Conservation (phyloP, 306 rosid species). For the Quercus parvula region DNA sequence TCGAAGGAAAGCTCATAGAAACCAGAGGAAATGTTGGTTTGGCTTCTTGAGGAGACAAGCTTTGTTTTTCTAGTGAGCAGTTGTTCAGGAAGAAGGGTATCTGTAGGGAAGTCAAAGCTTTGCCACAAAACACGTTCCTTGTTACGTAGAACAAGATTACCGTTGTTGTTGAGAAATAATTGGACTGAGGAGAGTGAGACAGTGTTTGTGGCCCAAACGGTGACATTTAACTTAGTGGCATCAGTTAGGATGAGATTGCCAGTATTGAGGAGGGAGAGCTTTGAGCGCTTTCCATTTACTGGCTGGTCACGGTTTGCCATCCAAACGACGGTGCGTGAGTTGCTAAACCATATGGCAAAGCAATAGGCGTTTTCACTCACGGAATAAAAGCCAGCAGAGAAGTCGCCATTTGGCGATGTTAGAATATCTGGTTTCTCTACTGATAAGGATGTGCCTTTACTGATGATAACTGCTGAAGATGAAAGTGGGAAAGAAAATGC, state of each 20-base stretch:
- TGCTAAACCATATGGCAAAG: conserved; percentile 41
- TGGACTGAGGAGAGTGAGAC: neutral
- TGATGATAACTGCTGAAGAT: neutral
- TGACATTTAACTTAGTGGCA: conserved; percentile 10
- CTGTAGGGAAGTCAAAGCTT: conserved; percentile 41
- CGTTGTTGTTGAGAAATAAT: conserved; percentile 20
- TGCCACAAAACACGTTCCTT: conserved; percentile 29
- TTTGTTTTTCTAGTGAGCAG: conserved; percentile 14
- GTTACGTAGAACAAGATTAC: conserved; percentile 37
- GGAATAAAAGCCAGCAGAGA: conserved; percentile 41
- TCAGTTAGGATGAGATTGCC: conserved; percentile 41
- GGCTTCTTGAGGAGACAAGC: conserved; percentile 28
- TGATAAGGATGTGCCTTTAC: conserved; percentile 33
- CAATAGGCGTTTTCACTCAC: conserved; percentile 40
- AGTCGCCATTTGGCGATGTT: conserved; percentile 30
- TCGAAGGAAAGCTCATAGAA: conserved; percentile 27
- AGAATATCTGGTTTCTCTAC: conserved; percentile 34
- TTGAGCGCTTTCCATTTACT: conserved; percentile 44
- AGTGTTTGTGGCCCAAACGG: conserved; percentile 34
- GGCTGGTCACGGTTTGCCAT: conserved; percentile 43
- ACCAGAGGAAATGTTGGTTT: conserved; percentile 22
- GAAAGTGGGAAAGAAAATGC: too few species aligned
- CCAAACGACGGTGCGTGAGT: conserved; percentile 27
- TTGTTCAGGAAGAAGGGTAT: conserved; percentile 48
- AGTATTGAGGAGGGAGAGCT: conserved; percentile 29